Conservation (phyloP, 345 rosid species). For the Citrus medica region DNA sequence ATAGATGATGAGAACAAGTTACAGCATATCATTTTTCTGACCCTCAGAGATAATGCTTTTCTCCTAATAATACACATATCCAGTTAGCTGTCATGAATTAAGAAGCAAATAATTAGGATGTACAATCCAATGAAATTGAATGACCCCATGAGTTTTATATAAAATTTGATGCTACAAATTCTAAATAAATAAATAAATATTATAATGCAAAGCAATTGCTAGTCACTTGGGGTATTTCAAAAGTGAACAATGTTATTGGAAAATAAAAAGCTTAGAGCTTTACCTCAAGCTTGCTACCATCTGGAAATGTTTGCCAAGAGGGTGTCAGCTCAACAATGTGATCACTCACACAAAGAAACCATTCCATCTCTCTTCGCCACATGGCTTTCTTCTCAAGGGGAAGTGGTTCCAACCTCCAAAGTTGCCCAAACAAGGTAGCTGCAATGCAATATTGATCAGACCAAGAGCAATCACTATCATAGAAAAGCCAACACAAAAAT, state of each 20-base stretch:
- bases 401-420: conserved; percentile 92
- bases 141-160: neutral
- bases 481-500: neutral
- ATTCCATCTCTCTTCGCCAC: conserved; percentile 99
- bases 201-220: neutral
- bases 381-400: conserved; percentile 78
- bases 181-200: neutral
- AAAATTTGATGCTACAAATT: conserved; percentile 2
- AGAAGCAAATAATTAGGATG: neutral
- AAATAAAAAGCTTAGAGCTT: neutral
- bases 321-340: conserved; percentile 96
- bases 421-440: conserved; percentile 96
- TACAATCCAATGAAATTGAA: neutral
- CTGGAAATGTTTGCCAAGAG: conserved; percentile 94
- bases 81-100: neutral
- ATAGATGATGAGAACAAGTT: neutral
- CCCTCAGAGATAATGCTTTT: neutral
- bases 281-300: conserved; percentile 98
- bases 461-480: conserved; percentile 10
- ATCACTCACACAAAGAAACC: conserved; percentile 90
- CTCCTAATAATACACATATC: neutral
- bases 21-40: neutral
- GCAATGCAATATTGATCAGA: conserved; percentile 6
- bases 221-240: neutral
- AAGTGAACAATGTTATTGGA: neutral